Evolutionary conservation across 2,329 filamentous ascomycete species (phyloP).

Genomic region (Penicillium crustosum): DNA sequence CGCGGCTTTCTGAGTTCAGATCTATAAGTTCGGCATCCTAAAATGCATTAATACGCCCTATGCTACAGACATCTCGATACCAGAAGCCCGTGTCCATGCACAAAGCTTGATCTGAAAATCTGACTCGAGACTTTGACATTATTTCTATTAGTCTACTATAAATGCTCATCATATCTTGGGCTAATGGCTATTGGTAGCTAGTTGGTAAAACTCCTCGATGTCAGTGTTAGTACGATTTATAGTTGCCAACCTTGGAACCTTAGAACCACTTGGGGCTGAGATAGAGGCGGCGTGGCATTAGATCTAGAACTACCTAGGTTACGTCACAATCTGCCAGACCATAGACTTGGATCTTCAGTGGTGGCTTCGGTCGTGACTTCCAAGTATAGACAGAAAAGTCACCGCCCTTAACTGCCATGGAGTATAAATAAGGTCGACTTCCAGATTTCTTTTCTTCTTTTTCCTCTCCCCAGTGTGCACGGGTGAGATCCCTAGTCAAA

Average conservation of each 20-base stretch:
- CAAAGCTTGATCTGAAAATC: not conserved
- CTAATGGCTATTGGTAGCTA: not conserved
- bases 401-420: not conserved
- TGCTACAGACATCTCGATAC: not conserved
- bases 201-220: not conserved
- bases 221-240: not conserved
- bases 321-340: not conserved
- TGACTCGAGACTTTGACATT: not conserved
- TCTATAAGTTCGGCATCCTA: not conserved
- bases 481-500: not conserved
- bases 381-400: not conserved
- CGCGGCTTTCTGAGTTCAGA: not conserved
- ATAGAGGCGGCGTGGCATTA: not conserved
- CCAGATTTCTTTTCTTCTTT: not conserved
- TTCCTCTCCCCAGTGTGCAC: not conserved
- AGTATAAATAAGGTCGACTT: not conserved
- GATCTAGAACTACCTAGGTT: not conserved
- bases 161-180: not conserved
- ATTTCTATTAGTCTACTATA: not conserved
- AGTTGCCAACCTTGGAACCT: not conserved
- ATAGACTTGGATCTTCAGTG: not conserved
- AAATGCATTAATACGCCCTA: not conserved
- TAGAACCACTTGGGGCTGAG: too few species aligned
- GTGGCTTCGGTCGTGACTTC: not conserved
- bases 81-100: not conserved